These are phyloP conservation scores for Pyrrhoderma noxium DNA, from an alignment of 1,284 basidiomycete genomes.

Conservation along the genomic window DNA sequence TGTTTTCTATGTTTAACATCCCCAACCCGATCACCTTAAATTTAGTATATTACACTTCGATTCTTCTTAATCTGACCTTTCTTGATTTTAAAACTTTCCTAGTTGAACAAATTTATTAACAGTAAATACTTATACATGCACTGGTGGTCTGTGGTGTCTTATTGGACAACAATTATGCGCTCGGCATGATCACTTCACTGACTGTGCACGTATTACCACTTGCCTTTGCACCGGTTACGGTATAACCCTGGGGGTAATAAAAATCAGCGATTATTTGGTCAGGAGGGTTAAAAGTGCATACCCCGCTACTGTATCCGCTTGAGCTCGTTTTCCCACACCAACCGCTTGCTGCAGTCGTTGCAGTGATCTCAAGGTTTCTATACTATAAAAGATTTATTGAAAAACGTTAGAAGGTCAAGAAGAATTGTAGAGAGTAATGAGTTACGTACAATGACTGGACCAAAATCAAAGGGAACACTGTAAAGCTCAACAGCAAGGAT, in stretches of 20 bases:
- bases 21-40: no score
- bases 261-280: neutral
- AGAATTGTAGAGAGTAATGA: neutral
- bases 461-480: conserved; percentile 12
- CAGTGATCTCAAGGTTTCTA: conserved; percentile 7
- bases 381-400: conserved; percentile 1
- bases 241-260: conserved; percentile 2
- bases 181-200: conserved; percentile 14
- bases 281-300: neutral
- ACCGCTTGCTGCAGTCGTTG: conserved; percentile 8
- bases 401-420: neutral
- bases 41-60: neutral
- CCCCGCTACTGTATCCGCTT: conserved; percentile 12
- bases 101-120: neutral
- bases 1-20: no score
- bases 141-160: no score
- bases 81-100: no score
- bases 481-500: conserved; percentile 18
- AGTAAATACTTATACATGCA: neutral
- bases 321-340: conserved; percentile 12
- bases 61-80: no score
- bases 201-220: conserved; percentile 10
- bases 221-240: conserved; percentile 10
- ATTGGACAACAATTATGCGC: neutral
- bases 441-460: conserved; percentile 11